Conservation (phyloP, 306 rosid genomes). For the Cicer judaicum region DNA sequence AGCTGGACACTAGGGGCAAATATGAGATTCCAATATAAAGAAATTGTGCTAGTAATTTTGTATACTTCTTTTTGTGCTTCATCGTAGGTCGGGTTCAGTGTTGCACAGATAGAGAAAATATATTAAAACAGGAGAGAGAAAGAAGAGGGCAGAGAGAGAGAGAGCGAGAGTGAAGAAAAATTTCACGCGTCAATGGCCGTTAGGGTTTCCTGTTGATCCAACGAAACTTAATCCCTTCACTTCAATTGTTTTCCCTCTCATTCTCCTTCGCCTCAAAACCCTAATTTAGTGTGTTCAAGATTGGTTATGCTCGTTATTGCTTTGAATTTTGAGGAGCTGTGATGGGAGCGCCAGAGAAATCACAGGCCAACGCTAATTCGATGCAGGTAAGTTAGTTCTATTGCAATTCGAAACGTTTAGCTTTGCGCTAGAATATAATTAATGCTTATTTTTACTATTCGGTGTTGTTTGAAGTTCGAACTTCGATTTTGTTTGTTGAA, state of each 20-base stretch:
- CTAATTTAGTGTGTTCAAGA: conserved; percentile 55
- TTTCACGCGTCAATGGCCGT: conserved; percentile 67
- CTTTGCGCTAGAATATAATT: conserved; percentile 49
- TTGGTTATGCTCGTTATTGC: conserved; percentile 43
- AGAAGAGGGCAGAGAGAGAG: conserved; percentile 39
- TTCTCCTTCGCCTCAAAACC: conserved; percentile 62
- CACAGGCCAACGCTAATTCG: conserved; percentile 76
- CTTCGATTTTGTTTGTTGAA: conserved; percentile 42
- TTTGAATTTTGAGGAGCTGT: conserved; percentile 48
- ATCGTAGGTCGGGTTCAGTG: conserved; percentile 56
- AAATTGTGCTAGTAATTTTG: conserved; percentile 45
- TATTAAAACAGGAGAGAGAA: conserved; percentile 41
- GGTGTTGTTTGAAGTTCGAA: conserved; percentile 27
- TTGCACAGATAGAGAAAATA: conserved; percentile 47
- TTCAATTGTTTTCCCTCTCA: conserved; percentile 38
- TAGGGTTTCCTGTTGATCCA: conserved; percentile 79
- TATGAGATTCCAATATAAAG: conserved; percentile 33
- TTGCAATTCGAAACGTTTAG: conserved; percentile 43
- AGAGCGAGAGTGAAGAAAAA: conserved; percentile 26
- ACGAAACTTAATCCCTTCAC: conserved; percentile 52
- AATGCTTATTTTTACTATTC: conserved; percentile 19
- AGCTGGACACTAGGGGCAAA: conserved; percentile 33
- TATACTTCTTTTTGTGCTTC: conserved; percentile 45
- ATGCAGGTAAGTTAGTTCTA: conserved; percentile 75
- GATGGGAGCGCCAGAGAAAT: conserved; percentile 93